Conservation (phyloP, 73 alveolate genomes). For the Paramecium tetraurelia region DNA sequence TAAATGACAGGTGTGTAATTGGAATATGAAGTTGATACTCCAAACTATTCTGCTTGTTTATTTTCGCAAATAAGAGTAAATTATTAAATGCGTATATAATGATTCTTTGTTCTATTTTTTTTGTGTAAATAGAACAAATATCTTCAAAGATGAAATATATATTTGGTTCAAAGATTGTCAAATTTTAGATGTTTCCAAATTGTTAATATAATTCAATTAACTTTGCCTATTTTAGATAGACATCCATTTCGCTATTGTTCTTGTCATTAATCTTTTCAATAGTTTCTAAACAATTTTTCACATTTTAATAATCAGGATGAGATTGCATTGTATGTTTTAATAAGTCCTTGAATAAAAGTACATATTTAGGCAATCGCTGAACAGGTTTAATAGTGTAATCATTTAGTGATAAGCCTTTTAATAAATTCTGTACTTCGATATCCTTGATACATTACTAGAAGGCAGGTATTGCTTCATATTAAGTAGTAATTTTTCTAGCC, state of each 20-base stretch:
- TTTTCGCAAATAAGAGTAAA: not conserved
- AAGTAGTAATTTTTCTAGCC: not conserved
- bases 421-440: not conserved
- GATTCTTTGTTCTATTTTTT: not conserved
- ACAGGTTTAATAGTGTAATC: constrained; percentile 8
- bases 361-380: constrained; percentile 17
- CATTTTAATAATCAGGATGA: constrained; percentile 27
- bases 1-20: not conserved
- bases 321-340: not conserved
- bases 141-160: constrained; percentile 29
- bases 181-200: not conserved
- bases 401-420: not conserved
- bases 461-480: not conserved
- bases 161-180: not conserved
- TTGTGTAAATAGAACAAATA: not conserved
- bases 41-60: no score
- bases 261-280: not conserved
- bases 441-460: not conserved
- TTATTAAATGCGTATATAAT: constrained; percentile 33
- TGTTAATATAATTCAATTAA: not conserved
- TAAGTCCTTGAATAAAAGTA: not conserved
- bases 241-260: not conserved
- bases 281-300: not conserved
- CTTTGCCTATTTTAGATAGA: not conserved
- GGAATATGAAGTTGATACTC: not conserved